Evolutionary conservation across 2,329 filamentous ascomycete genomes (phyloP), one percentile per base, ranked within the genome.

Genomic region (Blastomyces gilchristii): DNA sequence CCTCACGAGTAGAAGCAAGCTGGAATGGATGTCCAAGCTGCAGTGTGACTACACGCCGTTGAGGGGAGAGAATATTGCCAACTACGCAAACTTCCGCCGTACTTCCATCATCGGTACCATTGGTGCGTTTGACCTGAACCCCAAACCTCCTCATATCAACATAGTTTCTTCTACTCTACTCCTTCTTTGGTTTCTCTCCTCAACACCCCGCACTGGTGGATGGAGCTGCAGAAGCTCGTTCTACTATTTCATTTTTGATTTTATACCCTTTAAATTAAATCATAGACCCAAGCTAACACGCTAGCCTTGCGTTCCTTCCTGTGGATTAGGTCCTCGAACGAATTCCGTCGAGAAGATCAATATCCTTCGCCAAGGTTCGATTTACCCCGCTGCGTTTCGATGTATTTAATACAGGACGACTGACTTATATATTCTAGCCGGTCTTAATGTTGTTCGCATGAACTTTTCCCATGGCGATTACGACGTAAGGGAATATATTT

Each of bases 101-200:
- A 96, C 93, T 67, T 96, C 92, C 75, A 99, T 99, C 82, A 97
- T 99, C 80, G 91, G 93, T 82, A 97, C 94, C 72, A 97, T 99
- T 76, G 94, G 84, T 86, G 78, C 72, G n/a, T 22, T 22, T 22
- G n/a, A 22, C n/a, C n/a, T 22, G n/a, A 22, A 22, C n/a, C n/a
- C n/a, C n/a, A 22, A 22, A 22, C n/a, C n/a, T 22, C n/a, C n/a
- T 22, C n/a, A 22, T 22, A 22, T 22, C n/a, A 22, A 22, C n/a
- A 22, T 22, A 22, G n/a, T 22, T 22, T 22, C n/a, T 22, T 22
- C n/a, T 22, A 22, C n/a, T 22, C n/a, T 22, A 22, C n/a, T 22
- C 7, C 16, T 47, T 18, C 14, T 47, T 47, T 47, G 31, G 2
- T 31, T 31, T 31, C 31, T 6, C 31, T 31, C n/a, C n/a, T 22